Percentiles rank a stretch among this genome's conserved stretches.
Conservation (phyloP, 306 rosid species). For the Gastrolobium bilobum region DNA sequence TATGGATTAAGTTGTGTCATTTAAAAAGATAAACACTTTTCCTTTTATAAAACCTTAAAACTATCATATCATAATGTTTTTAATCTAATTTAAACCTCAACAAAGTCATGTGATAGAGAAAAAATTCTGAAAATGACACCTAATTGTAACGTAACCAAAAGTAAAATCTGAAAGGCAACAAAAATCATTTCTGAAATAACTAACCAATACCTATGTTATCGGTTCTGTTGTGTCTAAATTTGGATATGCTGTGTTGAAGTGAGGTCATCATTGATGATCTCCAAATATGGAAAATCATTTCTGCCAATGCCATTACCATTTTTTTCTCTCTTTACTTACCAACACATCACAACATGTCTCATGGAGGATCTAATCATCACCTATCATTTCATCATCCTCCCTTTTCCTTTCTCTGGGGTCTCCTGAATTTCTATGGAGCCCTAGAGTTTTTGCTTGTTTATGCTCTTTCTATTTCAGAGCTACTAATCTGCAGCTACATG, state of each 20-base stretch:
- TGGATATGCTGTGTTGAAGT: conserved; percentile 50
- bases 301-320: conserved; percentile 52
- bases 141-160: background rate
- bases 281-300: conserved; percentile 53
- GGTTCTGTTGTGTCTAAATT: conserved; percentile 57
- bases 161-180: background rate
- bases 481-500: conserved; percentile 59
- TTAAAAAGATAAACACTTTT: too few species aligned
- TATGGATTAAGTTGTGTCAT: too few species aligned
- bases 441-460: conserved; percentile 56
- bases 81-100: background rate
- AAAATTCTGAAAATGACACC: background rate
- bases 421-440: conserved; percentile 60
- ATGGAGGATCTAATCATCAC: conserved; percentile 50
- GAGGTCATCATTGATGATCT: conserved; percentile 42
- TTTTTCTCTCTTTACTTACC: conserved; percentile 42
- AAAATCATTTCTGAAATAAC: background rate
- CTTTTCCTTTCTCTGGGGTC: conserved; percentile 63
- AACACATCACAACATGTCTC: conserved; percentile 52
- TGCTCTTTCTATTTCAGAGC: conserved; percentile 18
- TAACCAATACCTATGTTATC: conserved; percentile 49
- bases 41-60: too few species aligned
- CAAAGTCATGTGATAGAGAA: background rate
- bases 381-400: conserved; percentile 27
- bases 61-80: too few species aligned